Evolutionary conservation across 495 filamentous ascomycete species (phyloP), one percentile per base, ranked within the genome.

Genomic region (Trichocladium antarcticum): DNA sequence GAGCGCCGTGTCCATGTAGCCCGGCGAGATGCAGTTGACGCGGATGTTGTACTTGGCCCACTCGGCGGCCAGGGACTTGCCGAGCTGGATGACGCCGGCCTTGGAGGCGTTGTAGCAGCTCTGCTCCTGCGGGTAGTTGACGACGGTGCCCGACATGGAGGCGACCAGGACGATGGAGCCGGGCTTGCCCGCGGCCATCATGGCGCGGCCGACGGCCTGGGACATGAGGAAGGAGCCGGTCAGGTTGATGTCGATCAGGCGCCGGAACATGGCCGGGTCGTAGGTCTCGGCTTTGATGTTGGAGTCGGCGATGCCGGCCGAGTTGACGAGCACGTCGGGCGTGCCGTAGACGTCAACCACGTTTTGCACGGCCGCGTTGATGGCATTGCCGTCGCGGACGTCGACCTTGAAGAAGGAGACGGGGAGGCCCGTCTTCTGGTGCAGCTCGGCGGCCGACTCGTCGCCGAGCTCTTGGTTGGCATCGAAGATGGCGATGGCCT

Each of bases 61-160:
- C 61, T 88, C 84, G n/a, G 80, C 82, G 42, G 82, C 84, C 31
- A 88, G 74, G 8, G 80, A 85, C 64, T 84, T 84, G 56, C 79
- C 80, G 47, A 87, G 73, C 64, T 84, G 80, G 58, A 86, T 79
- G 31, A 87, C 84, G 52, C 76, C 84, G 12, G 83, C 84, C 74
- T 87, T 88, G 58, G 82, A 86, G 31, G 83, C 80, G 57, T 86
- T 87, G 72, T 87, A 88, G 68, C 80, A 82, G 9, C 73, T 79
- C 64, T 87, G 84, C 60, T 85, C 78, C 61, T 87, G 84, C 1
- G 84, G 83, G 59, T 79, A 83, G 75, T 87, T 88, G 69, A 87
- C 84, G 56, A 87, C 79, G 53, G 71, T 72, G 56, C 83, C 84
- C 28, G 80, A 83, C 84, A 88, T 88, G 56, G 82, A 85, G 34